Base-by-base conservation (phyloP, 2,329 filamentous ascomycete genomes). In the Fusarium drepaniforme region DNA sequence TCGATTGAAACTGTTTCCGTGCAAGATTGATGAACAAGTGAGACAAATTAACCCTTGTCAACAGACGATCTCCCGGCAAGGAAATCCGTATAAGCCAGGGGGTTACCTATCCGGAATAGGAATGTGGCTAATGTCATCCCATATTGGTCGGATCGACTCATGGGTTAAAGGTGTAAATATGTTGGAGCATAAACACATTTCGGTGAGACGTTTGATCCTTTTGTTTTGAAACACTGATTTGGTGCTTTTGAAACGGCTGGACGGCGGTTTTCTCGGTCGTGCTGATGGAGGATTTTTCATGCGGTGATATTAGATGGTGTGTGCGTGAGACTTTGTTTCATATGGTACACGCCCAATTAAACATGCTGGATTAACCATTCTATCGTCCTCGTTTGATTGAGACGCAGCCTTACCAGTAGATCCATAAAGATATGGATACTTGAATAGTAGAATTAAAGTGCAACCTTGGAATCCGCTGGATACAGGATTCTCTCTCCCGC, bases 231-330 rank as follows among this genome's bases (percentile, higher is more conserved):
- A 46, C 44, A 46, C 8, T 46, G 21, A 9, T 9, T 46, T 46
- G 13, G 15, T 46, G 42, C 8, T 46, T 46, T 46, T 46, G 49
- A 53, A 53, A 33, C 49, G 49, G 25, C 11, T 44, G 46, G 53
- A 40, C 40, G 58, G 67, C 35, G 61, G 23, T 5, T 64, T 64
- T 40, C 35, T 40, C 46, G 61, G 61, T 56, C 23, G 51, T 15
- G 57, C 38, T 60, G 57, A 60, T 30, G 38, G 15, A 60, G 57
- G 57, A 61, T 64, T 71, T 71, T 35, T 71, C 33, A 73, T 74
- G 71, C 71, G 60, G 3, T 25, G 67, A 8, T 38, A 53, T 61
- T 25, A 25, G 18, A 6, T 28, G 57, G 60, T 21, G 23, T 56
- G 40, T 53, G 49, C 49, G 25, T 30, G 49, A 53, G 49, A 58